Evolutionary conservation across 2,329 filamentous ascomycete species (phyloP).

Genomic region (Colletotrichum liriopes): DNA sequence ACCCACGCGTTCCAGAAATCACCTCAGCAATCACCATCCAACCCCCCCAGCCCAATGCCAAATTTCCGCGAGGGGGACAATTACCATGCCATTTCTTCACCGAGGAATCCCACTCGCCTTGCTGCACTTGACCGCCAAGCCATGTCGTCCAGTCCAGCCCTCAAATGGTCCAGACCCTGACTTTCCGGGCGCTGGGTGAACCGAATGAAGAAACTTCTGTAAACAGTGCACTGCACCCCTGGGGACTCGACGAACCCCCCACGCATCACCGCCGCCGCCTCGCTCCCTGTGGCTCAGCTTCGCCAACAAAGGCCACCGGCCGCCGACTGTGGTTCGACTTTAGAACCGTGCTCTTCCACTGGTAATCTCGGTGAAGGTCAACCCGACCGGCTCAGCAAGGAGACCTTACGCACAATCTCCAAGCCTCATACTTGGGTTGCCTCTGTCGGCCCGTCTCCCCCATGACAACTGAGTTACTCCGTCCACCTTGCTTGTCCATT

Average conservation of each 20-base stretch:
- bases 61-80: constrained; percentile 3
- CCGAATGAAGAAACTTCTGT: constrained; percentile 3
- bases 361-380: constrained; percentile 16
- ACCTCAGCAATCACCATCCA: constrained; percentile 21
- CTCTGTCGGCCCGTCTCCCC: constrained; percentile 21
- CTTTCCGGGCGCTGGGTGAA: neutral
- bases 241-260: neutral
- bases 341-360: constrained; percentile 15
- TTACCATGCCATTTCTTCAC: constrained; percentile 11
- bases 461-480: neutral
- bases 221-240: neutral
- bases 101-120: constrained; percentile 1
- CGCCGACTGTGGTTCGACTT: constrained; percentile 37
- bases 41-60: constrained; percentile 3
- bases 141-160: neutral
- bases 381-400: constrained; percentile 4
- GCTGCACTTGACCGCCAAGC: neutral
- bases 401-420: neutral
- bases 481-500: constrained; percentile 1
- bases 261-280: constrained; percentile 11
- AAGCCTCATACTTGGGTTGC: neutral
- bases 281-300: constrained; percentile 24
- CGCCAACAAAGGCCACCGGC: constrained; percentile 48
- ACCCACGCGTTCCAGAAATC: constrained; percentile 5
- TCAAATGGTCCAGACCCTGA: constrained; percentile 8